Conservation (phyloP, 2,329 filamentous ascomycete genomes). For the Mariannaea sp. region DNA sequence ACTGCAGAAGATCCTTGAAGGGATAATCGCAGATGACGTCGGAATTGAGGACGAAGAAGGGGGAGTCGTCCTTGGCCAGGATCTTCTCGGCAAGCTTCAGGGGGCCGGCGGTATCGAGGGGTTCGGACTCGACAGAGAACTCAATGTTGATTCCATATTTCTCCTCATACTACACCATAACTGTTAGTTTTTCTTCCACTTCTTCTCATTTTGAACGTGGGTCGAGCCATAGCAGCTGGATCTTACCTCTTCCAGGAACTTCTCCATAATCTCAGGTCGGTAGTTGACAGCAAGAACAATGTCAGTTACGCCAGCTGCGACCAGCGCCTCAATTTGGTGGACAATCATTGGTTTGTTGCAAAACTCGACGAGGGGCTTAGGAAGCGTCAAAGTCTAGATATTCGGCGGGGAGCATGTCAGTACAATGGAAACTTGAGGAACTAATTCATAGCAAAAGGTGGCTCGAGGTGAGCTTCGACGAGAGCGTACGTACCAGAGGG, state of each 20-base stretch:
- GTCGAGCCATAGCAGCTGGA: not conserved
- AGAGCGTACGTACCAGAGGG: conserved; percentile 74
- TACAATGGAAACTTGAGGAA: not conserved
- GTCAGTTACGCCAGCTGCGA: conserved; percentile 91
- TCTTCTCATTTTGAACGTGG: no score
- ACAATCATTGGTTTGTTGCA: conserved; percentile 99
- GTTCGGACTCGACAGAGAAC: conserved; percentile 96
- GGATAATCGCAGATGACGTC: conserved; percentile 99
- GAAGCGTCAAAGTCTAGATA: conserved; percentile 86
- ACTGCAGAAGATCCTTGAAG: conserved; percentile 85
- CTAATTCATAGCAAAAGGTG: conserved; percentile 17
- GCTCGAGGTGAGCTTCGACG: conserved; percentile 19
- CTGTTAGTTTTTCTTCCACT: no score
- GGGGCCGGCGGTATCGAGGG: conserved; percentile 91
- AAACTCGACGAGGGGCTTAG: conserved; percentile 97
- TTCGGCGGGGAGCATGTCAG: conserved; percentile 29
- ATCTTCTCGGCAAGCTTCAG: conserved; percentile 94
- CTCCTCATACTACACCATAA: conserved; percentile 72
- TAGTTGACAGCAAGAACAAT: conserved; percentile 99
- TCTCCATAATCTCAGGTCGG: conserved; percentile 96
- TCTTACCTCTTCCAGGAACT: conserved; percentile 81
- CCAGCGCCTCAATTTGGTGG: conserved; percentile 95
- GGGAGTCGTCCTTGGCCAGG: conserved; percentile 88
- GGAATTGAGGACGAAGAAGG: conserved; percentile 98
- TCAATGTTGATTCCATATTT: conserved; percentile 94